phyloP scores from a whole-genome alignment of 352 stramenopile species.

The Phytophthora lateralis region DNA sequence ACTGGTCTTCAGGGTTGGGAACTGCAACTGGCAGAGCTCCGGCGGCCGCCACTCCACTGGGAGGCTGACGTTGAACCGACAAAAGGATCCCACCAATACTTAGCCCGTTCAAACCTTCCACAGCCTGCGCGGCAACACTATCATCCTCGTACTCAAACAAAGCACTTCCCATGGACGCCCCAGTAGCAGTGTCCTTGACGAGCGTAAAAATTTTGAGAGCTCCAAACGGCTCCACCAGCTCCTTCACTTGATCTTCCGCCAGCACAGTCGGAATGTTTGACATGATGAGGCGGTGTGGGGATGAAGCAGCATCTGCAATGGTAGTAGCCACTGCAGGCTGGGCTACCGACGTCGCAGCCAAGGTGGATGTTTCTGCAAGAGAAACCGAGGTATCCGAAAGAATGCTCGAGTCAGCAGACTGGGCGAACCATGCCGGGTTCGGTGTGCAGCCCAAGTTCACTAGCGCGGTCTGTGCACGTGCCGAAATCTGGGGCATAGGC shows the following conservation, averaged over 20 bases:
- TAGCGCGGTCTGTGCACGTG: slow-evolving; percentile 78
- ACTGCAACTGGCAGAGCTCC: slow-evolving; percentile 4
- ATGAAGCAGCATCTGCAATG: slow-evolving; percentile 5
- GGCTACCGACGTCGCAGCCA: slow-evolving; percentile 15
- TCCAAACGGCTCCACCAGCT: slow-evolving; percentile 87
- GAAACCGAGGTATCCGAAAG: not conserved
- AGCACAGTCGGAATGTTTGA: slow-evolving; percentile 84
- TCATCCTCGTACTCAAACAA: slow-evolving; percentile 84
- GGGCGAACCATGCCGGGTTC: slow-evolving; percentile 80
- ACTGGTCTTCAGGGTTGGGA: slow-evolving; percentile 38
- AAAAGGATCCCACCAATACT: slow-evolving; percentile 77
- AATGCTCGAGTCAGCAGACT: slow-evolving; percentile 32
- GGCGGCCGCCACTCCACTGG: slow-evolving; percentile 17
- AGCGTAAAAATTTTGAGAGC: slow-evolving; percentile 70
- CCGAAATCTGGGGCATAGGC: slow-evolving; percentile 67
- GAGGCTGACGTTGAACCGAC: slow-evolving; percentile 61
- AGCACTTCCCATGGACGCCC: slow-evolving; percentile 66
- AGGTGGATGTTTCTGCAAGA: slow-evolving; percentile 9
- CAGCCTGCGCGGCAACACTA: slow-evolving; percentile 56
- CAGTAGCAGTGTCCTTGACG: slow-evolving; percentile 55
- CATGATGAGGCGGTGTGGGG: slow-evolving; percentile 72
- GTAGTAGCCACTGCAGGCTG: slow-evolving; percentile 1
- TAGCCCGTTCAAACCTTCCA: slow-evolving; percentile 77
- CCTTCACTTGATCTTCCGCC: slow-evolving; percentile 77
- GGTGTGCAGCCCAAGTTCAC: slow-evolving; percentile 82